Percentiles rank a stretch among this genome's conserved stretches.
These are phyloP conservation scores for Gentiana macrophylla DNA, from an alignment of 257 asterid genomes.

Conservation along the genomic window DNA sequence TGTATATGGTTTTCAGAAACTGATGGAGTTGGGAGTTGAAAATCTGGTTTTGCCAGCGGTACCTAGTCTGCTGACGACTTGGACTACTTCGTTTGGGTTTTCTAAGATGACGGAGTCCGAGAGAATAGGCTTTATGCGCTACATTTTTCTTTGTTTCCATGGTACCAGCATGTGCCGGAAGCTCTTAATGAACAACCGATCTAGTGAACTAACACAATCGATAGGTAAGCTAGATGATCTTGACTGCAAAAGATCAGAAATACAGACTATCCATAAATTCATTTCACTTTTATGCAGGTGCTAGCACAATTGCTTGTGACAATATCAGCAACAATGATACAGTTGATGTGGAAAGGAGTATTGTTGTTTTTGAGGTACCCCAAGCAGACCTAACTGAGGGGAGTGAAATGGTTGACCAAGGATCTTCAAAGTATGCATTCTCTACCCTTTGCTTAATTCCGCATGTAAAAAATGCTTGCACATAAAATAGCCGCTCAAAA, in stretches of 20 bases:
- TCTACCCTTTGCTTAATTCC: background rate
- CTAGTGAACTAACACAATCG: constrained; percentile 17
- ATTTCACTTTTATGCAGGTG: constrained; percentile 26
- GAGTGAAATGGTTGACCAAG: constrained; percentile 26
- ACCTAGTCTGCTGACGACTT: constrained; percentile 52
- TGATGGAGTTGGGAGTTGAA: constrained; percentile 59
- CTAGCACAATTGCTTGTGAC: constrained; percentile 16
- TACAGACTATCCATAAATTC: background rate
- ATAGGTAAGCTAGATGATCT: constrained; percentile 29
- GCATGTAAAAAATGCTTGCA: too few relatives aligned
- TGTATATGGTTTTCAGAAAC: constrained; percentile 33
- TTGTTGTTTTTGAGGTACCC: constrained; percentile 30
- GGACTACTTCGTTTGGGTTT: constrained; percentile 75
- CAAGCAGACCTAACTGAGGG: constrained; percentile 31
- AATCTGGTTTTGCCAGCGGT: constrained; percentile 87
- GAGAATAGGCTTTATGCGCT: constrained; percentile 38
- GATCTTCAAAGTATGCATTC: constrained; percentile 30
- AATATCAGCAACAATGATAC: constrained; percentile 8
- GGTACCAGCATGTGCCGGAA: constrained; percentile 79
- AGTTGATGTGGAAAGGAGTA: constrained; percentile 24
- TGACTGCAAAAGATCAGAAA: background rate
- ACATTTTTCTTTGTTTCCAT: constrained; percentile 67
- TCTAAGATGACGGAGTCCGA: constrained; percentile 49
- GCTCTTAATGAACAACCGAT: constrained; percentile 18
- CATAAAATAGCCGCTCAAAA: too few relatives aligned